Base-by-base conservation (phyloP, 73 alveolate genomes). In the Strombidium stylifer region DNA sequence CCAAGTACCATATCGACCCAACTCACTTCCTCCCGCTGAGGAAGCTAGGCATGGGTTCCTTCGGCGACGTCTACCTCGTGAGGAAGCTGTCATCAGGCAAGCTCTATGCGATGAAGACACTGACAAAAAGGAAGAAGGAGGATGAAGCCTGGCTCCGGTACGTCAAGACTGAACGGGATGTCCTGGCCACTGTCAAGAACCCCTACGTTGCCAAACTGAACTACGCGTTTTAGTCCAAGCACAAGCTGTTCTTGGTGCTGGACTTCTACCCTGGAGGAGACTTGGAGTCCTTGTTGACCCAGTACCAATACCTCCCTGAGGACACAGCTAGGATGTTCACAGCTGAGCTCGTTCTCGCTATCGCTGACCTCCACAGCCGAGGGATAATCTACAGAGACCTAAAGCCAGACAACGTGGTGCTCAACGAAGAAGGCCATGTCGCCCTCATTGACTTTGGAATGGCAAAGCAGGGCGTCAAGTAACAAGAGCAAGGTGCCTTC, bases 81-180 rank as follows among this genome's bases (percentile, higher is more conserved):
- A 76, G 58, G 74, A 82, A 75, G 60, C 67, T 62, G 53, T n/a
- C n/a, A n/a, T n/a, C n/a, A n/a, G 52, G 36, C 41, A 77, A 60
- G 40, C 56, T 75, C 50, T 87, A 56, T 51, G 96, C 96, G 28
- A 87, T 73, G 93, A 70, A 87, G 76, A 89, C 81, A 19, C 53
- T 87, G 69, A 59, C 73, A 40, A 87, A 87, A 79, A 73, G 80
- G 35, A 42, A 85, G 24, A 88, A 83, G 3, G 72, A 83, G 86
- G 89, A 94, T 32, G 87, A 83, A 69, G 83, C 76, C 66, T 60
- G 82, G 68, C 59, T 90, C 23, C 83, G 87, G 55, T 86, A 90
- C 57, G 93, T 96, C 0, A 84, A 73, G 54, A 86, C 96, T 1
- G 97, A 90, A 73, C 39, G 97, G 79, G 79, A 87, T 58, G 84